Conservation (phyloP, 345 rosid genomes). For the Theobroma cacao region DNA sequence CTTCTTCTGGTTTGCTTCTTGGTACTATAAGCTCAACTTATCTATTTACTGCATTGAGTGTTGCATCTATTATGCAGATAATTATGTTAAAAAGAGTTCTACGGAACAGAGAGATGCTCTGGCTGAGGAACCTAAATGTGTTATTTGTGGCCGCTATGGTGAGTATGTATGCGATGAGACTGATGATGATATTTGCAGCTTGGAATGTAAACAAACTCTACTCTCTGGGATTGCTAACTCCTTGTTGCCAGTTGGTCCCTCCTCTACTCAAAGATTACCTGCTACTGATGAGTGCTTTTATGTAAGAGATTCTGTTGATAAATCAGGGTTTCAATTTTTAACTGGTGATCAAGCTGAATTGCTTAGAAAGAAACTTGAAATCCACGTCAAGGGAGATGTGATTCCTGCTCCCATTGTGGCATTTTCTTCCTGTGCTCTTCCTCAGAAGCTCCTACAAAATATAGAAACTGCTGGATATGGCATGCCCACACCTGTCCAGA, state of each 20-base stretch:
- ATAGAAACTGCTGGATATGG: conserved; percentile 70
- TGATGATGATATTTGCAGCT: conserved; percentile 83
- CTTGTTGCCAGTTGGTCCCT: conserved; percentile 13
- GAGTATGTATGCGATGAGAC: conserved; percentile 88
- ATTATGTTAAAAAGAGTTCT: conserved; percentile 55
- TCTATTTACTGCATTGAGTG: conserved; percentile 1
- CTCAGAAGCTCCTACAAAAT: conserved; percentile 62
- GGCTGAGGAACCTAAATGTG: conserved; percentile 70
- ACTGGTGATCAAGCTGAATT: conserved; percentile 38
- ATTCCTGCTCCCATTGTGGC: conserved; percentile 62
- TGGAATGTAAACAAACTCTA: conserved; percentile 71
- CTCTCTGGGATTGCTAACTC: conserved; percentile 31
- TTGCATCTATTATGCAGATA: conserved; percentile 17
- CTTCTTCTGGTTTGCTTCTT: neutral
- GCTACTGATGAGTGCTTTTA: conserved; percentile 81
- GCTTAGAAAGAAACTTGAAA: conserved; percentile 71
- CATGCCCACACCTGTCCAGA: conserved; percentile 82
- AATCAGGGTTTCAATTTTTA: conserved; percentile 22
- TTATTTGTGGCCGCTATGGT: conserved; percentile 76
- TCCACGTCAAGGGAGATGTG: conserved; percentile 53
- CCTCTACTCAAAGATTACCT: conserved; percentile 36
- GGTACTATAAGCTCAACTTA: neutral
- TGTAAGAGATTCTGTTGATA: conserved; percentile 45
- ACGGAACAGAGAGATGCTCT: conserved; percentile 73
- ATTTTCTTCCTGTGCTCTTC: conserved; percentile 62